Base-by-base conservation (phyloP, 2,329 filamentous ascomycete species). In the Cercospora berteroae region DNA sequence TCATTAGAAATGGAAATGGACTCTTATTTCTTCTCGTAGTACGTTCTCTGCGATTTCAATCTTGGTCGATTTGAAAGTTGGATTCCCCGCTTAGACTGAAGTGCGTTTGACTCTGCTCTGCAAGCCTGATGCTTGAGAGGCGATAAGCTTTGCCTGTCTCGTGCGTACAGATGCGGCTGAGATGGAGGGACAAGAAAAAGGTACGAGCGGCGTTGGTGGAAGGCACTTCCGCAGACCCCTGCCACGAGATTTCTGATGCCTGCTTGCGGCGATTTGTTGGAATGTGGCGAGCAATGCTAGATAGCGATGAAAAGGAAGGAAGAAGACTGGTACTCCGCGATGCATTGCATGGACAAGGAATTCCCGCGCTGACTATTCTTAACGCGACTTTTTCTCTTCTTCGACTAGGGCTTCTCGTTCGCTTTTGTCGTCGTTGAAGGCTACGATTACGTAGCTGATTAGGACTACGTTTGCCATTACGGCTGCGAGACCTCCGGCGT, bases 391-490 rank as follows among this genome's bases (percentile, higher is more conserved):
- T 74, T 83, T 83, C 70, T 80, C 80, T 71, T 75, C 74, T 71
- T 80, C 77, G 66, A 82, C 82, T 68, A 83, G 82, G 10, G 79
- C 81, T 61, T 80, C 77, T 62, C 79, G 78, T 70, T 86, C 83
- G 10, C 79, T 80, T 67, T 86, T 83, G 76, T 98, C 95, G 79
- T 99, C 95, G 69, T 86, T 89, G 86, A 97, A 94, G 4, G 95
- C 95, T 20, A 97, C 92, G 65, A 97, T 82, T 52, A 98, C 88
- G 79, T 98, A 99, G n/a, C 86, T 88, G 66, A 98, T 86, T 60
- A 99, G 83, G 3, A 99, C 93, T 1, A 96, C 86, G 74, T 99
- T 99, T 12, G 95, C 95, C 78, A 96, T 88, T 60, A 98, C 81
- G 20, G 95, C 95, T 1, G 95, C 95, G 36, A 91, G 83, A 0